These are phyloP conservation scores for Dipteronia sinensis DNA, from an alignment of 345 rosid species.

Conservation along the genomic window DNA sequence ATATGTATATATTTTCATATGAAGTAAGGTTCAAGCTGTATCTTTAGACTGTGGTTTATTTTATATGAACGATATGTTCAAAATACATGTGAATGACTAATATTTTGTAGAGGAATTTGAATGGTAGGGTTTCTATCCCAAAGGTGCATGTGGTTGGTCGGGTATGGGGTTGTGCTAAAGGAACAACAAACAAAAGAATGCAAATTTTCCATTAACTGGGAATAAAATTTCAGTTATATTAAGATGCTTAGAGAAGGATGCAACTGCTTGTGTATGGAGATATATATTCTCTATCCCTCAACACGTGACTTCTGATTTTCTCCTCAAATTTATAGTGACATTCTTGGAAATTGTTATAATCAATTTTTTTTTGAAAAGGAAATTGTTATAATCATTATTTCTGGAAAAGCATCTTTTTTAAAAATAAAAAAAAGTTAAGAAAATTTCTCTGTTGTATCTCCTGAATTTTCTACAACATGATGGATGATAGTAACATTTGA, in stretches of 20 bases:
- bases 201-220: background rate
- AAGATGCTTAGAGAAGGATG: background rate
- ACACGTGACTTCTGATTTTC: background rate
- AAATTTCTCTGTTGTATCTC: no score
- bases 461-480: background rate
- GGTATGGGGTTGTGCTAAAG: background rate
- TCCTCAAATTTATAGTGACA: background rate
- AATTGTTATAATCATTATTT: no score
- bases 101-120: slow-evolving; percentile 1
- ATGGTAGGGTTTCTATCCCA: background rate
- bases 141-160: no score
- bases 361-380: no score
- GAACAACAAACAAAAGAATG: background rate
- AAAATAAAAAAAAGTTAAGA: no score
- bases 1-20: background rate
- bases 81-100: background rate
- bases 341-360: no score
- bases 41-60: background rate
- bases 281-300: background rate
- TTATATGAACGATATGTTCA: background rate
- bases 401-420: no score
- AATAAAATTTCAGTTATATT: background rate
- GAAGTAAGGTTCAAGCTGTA: background rate
- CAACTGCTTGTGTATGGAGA: background rate
- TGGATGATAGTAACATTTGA: background rate